phyloP scores from a whole-genome alignment of 495 filamentous ascomycete genomes.

The Aspergillus hancockii region DNA sequence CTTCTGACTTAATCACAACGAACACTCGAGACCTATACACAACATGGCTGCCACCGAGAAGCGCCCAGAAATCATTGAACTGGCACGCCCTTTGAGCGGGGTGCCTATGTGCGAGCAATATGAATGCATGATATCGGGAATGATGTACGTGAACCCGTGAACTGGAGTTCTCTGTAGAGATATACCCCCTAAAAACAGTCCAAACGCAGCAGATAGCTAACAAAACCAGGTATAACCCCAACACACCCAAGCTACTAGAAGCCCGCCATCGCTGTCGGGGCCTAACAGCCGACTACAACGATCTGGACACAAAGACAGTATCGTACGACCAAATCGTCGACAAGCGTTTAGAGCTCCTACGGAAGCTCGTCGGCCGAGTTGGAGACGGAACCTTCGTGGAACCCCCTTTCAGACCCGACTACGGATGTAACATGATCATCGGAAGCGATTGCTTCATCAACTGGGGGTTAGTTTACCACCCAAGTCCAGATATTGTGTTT shows the following conservation, averaged over 20 bases:
- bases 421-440: constrained; percentile 55
- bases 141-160: constrained; percentile 34
- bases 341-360: constrained; percentile 37
- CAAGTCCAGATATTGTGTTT: not conserved
- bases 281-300: constrained; percentile 49
- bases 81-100: constrained; percentile 40
- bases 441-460: constrained; percentile 54
- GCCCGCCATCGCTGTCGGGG: constrained; percentile 48
- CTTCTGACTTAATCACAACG: too few relatives aligned
- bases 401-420: constrained; percentile 54
- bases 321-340: constrained; percentile 36
- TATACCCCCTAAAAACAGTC: too few relatives aligned
- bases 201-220: not conserved
- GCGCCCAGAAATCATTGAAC: constrained; percentile 44
- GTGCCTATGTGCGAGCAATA: constrained; percentile 44
- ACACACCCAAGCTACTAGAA: constrained; percentile 38
- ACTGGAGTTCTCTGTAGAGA: not conserved
- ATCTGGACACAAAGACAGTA: constrained; percentile 41
- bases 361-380: constrained; percentile 43
- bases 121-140: constrained; percentile 54
- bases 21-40: not conserved
- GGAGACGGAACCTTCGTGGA: constrained; percentile 50
- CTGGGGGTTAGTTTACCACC: constrained; percentile 43
- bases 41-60: constrained; percentile 40
- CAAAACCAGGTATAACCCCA: constrained; percentile 42